Conservation (phyloP, 2,329 filamentous ascomycete genomes). For the Trichoderma guizhouense region DNA sequence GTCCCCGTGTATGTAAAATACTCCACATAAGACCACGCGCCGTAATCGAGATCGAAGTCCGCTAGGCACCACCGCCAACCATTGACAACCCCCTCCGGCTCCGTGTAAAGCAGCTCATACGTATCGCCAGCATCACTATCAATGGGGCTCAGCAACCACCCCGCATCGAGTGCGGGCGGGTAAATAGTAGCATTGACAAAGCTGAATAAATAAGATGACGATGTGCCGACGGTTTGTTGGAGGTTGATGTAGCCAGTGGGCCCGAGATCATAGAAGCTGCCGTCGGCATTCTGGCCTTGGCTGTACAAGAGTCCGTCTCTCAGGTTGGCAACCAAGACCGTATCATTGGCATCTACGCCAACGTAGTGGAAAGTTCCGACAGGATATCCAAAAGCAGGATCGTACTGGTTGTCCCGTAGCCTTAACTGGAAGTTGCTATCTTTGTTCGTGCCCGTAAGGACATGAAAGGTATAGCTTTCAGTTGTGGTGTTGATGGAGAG, state of each 20-base stretch:
- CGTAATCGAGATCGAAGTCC: background rate
- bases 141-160: background rate
- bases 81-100: background rate
- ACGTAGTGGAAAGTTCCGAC: background rate
- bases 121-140: background rate
- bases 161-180: background rate
- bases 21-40: background rate
- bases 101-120: background rate
- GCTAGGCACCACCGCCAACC: background rate
- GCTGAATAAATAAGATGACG: conserved; percentile 17
- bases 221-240: background rate
- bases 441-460: background rate
- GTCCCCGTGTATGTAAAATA: background rate
- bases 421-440: background rate
- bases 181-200: conserved; percentile 27
- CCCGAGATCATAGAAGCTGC: background rate
- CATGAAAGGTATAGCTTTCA: background rate
- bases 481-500: background rate
- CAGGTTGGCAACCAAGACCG: background rate
- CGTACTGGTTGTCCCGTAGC: background rate
- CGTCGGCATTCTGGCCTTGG: background rate
- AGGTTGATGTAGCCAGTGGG: background rate
- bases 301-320: background rate
- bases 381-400: background rate
- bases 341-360: background rate